A percentile compares a stretch with the other conserved stretches of the same genome.
Evolutionary conservation across 306 rosid genomes (phyloP).

Genomic region (Medicago truncatula): DNA sequence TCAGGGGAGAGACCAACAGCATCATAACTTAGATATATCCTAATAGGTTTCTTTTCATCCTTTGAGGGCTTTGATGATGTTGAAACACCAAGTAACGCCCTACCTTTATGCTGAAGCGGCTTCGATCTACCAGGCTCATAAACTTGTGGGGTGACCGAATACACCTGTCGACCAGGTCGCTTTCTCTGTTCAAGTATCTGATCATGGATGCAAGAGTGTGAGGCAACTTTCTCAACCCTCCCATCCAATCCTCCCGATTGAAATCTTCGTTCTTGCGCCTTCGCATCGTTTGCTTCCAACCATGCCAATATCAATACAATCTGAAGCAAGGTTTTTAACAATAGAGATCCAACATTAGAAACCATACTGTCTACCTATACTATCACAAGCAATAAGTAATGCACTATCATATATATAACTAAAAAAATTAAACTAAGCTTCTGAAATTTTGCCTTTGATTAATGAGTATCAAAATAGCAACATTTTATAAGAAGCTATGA

Average conservation of each 20-base stretch:
- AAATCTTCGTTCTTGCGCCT: constrained; percentile 49
- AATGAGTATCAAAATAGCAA: constrained; percentile 12
- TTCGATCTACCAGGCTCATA: constrained; percentile 58
- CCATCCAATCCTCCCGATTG: constrained; percentile 53
- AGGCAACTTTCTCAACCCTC: constrained; percentile 59
- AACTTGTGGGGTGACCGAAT: constrained; percentile 87
- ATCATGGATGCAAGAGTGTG: constrained; percentile 97
- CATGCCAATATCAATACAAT: constrained; percentile 67
- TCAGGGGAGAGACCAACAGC: constrained; percentile 96
- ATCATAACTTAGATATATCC: constrained; percentile 95
- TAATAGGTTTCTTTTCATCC: constrained; percentile 80
- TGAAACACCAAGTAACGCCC: constrained; percentile 76
- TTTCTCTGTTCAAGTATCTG: constrained; percentile 89
- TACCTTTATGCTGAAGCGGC: constrained; percentile 66
- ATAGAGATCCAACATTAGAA: constrained; percentile 30
- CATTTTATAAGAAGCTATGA: constrained; percentile 11
- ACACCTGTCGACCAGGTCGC: constrained; percentile 89
- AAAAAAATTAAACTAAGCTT: constrained; percentile 4
- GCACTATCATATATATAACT: constrained; percentile 7
- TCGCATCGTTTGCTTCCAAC: constrained; percentile 59
- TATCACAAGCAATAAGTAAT: constrained; percentile 13
- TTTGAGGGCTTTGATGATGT: constrained; percentile 48
- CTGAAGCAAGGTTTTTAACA: constrained; percentile 59
- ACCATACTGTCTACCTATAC: constrained; percentile 1
- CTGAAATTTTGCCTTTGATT: constrained; percentile 22